Conservation (phyloP, 306 rosid genomes). For the Glycine tomentella region DNA sequence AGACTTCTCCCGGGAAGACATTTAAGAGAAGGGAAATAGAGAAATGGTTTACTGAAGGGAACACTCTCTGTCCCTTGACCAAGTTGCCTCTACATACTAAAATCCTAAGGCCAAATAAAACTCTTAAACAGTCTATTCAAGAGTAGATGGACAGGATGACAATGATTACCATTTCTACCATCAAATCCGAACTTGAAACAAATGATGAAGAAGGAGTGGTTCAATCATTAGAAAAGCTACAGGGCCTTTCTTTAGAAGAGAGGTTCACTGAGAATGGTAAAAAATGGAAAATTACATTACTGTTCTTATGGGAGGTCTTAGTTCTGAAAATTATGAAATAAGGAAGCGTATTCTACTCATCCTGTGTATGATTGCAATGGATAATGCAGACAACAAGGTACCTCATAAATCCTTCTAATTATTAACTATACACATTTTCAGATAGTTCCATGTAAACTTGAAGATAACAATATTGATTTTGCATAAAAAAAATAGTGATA, state of each 20-base stretch:
- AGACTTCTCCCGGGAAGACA: slow-evolving; percentile 66
- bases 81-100: slow-evolving; percentile 56
- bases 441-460: slow-evolving; percentile 24
- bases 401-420: too few relatives aligned
- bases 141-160: slow-evolving; percentile 78
- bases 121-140: slow-evolving; percentile 67
- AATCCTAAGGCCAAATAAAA: slow-evolving; percentile 65
- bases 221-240: slow-evolving; percentile 55
- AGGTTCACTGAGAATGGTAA: slow-evolving; percentile 65
- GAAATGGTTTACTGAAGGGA: slow-evolving; percentile 71
- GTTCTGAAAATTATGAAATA: slow-evolving; percentile 59
- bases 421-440: background rate
- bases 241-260: slow-evolving; percentile 58
- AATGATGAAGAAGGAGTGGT: slow-evolving; percentile 55
- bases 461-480: slow-evolving; percentile 17
- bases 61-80: slow-evolving; percentile 64
- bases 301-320: slow-evolving; percentile 61
- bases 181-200: slow-evolving; percentile 57
- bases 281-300: slow-evolving; percentile 66
- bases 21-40: slow-evolving; percentile 75
- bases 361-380: slow-evolving; percentile 62
- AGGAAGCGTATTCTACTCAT: slow-evolving; percentile 58
- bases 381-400: slow-evolving; percentile 61
- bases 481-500: slow-evolving; percentile 3
- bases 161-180: slow-evolving; percentile 58